Conservation (phyloP, 2,329 filamentous ascomycete genomes). For the Hortaea werneckii region DNA sequence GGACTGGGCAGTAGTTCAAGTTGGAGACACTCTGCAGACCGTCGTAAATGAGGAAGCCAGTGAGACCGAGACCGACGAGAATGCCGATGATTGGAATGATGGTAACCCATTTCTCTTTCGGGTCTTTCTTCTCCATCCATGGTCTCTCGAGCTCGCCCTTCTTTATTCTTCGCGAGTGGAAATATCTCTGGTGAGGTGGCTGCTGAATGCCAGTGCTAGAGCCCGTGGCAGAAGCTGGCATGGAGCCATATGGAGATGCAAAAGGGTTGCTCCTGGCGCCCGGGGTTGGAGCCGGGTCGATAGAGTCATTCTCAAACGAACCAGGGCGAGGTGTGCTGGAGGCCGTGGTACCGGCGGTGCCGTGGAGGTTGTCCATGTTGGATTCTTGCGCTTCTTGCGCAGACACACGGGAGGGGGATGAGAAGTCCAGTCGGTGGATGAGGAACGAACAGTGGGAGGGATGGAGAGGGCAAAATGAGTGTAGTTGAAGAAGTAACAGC, state of each 20-base stretch:
- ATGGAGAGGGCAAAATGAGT: neutral
- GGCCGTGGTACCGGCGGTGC: conserved; percentile 20
- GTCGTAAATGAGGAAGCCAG: conserved; percentile 65
- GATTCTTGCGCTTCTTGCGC: neutral
- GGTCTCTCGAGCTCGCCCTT: conserved; percentile 67
- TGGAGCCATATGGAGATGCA: conserved; percentile 32
- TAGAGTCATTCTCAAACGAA: conserved; percentile 28
- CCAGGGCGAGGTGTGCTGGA: conserved; percentile 14
- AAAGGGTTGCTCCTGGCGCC: conserved; percentile 23
- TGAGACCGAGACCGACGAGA: conserved; percentile 54
- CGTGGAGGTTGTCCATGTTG: conserved; percentile 19
- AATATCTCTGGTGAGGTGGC: conserved; percentile 41
- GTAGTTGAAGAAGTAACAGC: neutral
- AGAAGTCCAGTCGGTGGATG: neutral
- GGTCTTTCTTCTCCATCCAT: conserved; percentile 63
- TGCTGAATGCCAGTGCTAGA: conserved; percentile 31
- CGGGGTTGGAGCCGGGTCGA: conserved; percentile 14
- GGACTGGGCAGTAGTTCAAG: conserved; percentile 61
- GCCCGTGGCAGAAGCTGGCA: conserved; percentile 33
- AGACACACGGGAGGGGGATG: neutral
- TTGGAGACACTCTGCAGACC: conserved; percentile 61
- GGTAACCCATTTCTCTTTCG: conserved; percentile 77
- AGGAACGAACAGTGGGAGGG: neutral
- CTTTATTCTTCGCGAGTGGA: conserved; percentile 61
- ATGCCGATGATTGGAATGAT: conserved; percentile 69